These are phyloP conservation scores for Colletotrichum filicis DNA, from an alignment of 2,329 filamentous ascomycete genomes.

Conservation along the genomic window DNA sequence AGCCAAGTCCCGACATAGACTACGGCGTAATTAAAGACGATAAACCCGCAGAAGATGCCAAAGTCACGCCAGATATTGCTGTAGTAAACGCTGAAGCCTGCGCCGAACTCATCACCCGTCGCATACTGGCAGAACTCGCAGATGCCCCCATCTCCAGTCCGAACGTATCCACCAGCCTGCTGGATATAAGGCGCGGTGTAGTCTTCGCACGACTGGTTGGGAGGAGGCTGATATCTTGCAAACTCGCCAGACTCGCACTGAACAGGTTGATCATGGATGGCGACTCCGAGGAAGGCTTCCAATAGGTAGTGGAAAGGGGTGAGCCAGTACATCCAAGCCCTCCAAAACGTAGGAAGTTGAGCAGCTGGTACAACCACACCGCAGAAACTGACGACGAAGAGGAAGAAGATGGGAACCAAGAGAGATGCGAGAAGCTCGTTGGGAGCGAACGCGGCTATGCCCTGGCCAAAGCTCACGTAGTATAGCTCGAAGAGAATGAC, in stretches of 20 bases:
- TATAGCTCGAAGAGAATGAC: constrained; percentile 75
- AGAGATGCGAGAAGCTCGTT: constrained; percentile 75
- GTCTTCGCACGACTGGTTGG: constrained; percentile 67
- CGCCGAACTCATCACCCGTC: constrained; percentile 69
- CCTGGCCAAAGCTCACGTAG: constrained; percentile 73
- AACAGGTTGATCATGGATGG: constrained; percentile 65
- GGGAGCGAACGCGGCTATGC: constrained; percentile 73
- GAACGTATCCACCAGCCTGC: constrained; percentile 70
- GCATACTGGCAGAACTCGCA: constrained; percentile 75
- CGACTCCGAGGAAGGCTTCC: constrained; percentile 68
- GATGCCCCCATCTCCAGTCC: constrained; percentile 61
- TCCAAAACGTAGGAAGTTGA: constrained; percentile 72
- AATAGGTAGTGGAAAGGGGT: constrained; percentile 76
- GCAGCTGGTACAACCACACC: constrained; percentile 74
- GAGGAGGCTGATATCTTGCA: constrained; percentile 68
- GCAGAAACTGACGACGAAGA: constrained; percentile 77
- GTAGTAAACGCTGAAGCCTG: constrained; percentile 69
- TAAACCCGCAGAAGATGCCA: constrained; percentile 71
- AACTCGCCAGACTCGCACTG: constrained; percentile 66
- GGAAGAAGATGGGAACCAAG: constrained; percentile 76
- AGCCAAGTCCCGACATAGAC: constrained; percentile 53
- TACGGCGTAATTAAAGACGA: constrained; percentile 68
- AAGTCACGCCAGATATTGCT: constrained; percentile 73
- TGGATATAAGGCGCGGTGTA: constrained; percentile 66
- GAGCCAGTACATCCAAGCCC: constrained; percentile 72